A percentile compares a stretch with the other conserved stretches of the same genome.
Conservation (phyloP, 208 protist genomes). For the Wallacemonas collosoma region DNA sequence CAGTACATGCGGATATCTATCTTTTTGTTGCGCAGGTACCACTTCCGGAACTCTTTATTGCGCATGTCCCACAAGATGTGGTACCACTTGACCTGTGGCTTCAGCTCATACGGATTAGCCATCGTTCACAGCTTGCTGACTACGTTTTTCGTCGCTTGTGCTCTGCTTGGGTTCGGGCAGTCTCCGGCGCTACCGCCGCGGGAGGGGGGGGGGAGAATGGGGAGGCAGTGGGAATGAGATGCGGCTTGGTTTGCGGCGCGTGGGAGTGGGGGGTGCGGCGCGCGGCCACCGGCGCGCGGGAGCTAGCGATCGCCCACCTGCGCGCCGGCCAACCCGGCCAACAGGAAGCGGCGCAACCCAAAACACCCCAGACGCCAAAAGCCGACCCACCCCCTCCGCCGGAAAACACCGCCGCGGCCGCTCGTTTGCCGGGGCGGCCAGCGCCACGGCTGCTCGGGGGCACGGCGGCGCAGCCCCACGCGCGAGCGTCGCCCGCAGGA, state of each 20-base stretch:
- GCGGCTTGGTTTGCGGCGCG: neutral
- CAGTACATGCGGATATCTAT: conserved; percentile 54
- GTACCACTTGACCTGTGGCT: conserved; percentile 72
- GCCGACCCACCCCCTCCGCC: no score
- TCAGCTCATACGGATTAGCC: conserved; percentile 58
- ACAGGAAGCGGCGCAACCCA: no score
- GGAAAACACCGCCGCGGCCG: no score
- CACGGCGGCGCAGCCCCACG: no score
- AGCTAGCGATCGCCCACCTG: no score
- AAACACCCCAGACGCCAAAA: no score
- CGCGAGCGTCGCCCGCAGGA: no score
- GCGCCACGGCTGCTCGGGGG: no score
- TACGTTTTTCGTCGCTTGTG: neutral
- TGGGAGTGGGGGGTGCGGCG: neutral
- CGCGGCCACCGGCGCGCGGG: neutral
- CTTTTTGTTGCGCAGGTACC: conserved; percentile 50
- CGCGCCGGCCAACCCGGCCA: no score
- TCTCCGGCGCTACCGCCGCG: neutral
- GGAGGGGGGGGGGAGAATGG: neutral
- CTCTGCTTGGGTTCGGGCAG: neutral
- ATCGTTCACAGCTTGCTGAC: conserved; percentile 16
- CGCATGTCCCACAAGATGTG: conserved; percentile 72
- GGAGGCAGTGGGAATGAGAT: no score
- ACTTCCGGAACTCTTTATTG: conserved; percentile 56
- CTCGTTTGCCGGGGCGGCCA: no score